These are phyloP conservation scores for Claviceps spartinae DNA, from an alignment of 2,329 filamentous ascomycete species.

Conservation along the genomic window DNA sequence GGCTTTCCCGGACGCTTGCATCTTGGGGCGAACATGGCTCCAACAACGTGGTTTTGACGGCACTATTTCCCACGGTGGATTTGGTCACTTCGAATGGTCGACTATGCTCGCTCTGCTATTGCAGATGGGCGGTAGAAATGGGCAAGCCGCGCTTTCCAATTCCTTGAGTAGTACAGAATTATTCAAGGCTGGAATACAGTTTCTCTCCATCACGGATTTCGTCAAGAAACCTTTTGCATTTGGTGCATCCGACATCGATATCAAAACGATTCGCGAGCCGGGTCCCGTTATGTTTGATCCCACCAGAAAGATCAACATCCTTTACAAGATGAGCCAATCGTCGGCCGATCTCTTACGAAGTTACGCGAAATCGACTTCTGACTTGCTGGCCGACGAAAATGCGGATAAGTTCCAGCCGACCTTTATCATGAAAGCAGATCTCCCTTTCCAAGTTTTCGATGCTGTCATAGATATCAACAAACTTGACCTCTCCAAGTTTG, in stretches of 20 bases:
- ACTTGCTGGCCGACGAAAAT: constrained; percentile 58
- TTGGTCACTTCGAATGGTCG: constrained; percentile 88
- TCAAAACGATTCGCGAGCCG: constrained; percentile 26
- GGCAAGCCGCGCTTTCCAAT: constrained; percentile 57
- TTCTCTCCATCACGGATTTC: constrained; percentile 62
- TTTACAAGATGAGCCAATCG: constrained; percentile 85
- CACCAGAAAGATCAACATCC: constrained; percentile 58
- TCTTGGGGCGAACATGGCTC: constrained; percentile 80
- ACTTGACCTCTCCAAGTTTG: constrained; percentile 14
- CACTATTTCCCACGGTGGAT: constrained; percentile 60
- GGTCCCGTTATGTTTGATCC: constrained; percentile 69
- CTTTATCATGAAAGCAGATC: constrained; percentile 56
- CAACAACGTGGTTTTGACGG: constrained; percentile 72
- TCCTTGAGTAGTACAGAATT: constrained; percentile 84
- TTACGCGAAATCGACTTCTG: constrained; percentile 61
- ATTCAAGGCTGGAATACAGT: constrained; percentile 90
- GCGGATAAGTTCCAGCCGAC: constrained; percentile 72
- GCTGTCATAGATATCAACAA: constrained; percentile 25
- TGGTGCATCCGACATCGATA: constrained; percentile 18
- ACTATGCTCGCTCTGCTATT: constrained; percentile 68
- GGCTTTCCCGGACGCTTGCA: constrained; percentile 68
- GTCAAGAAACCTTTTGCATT: constrained; percentile 49
- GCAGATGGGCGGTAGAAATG: constrained; percentile 60
- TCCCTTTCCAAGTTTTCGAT: constrained; percentile 43
- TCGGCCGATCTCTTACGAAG: constrained; percentile 62